These are phyloP conservation scores for Nannochloris sp. DNA, from an alignment of 139 green algal species.

Conservation along the genomic window DNA sequence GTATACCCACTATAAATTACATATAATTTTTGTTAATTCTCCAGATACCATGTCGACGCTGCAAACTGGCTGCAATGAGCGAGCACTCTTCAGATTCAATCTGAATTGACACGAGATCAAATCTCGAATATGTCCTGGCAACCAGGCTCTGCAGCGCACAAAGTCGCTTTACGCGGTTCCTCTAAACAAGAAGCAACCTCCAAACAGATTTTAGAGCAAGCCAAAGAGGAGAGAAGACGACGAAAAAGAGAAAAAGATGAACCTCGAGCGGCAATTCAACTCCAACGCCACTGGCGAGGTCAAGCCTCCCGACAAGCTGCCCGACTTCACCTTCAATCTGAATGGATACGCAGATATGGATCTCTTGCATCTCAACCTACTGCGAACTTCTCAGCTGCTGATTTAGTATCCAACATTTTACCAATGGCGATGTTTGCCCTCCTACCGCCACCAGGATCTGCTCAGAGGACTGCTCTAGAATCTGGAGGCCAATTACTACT, in stretches of 20 bases:
- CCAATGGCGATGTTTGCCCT: slow-evolving; percentile 9
- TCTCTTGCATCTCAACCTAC: background rate
- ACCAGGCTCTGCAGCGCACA: background rate
- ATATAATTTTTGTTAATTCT: too few species aligned
- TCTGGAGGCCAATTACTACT: too few species aligned
- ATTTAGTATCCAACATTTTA: background rate
- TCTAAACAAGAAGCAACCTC: background rate
- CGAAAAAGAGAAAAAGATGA: background rate
- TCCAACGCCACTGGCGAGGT: background rate
- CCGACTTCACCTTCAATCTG: background rate
- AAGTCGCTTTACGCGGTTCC: background rate
- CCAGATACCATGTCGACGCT: too few species aligned
- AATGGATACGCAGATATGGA: slow-evolving; percentile 9
- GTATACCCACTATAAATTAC: too few species aligned
- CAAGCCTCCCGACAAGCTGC: too few species aligned
- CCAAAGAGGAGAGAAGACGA: slow-evolving; percentile 1
- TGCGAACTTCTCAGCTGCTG: background rate
- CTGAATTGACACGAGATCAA: too few species aligned
- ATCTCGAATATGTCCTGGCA: too few species aligned
- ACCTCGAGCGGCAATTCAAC: background rate
- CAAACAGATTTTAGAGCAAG: background rate
- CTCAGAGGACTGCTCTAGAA: background rate
- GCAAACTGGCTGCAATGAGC: too few species aligned
- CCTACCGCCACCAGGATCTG: background rate
- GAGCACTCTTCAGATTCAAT: too few species aligned